A percentile compares a stretch with the other conserved stretches of the same genome.
Evolutionary conservation across 2,329 filamentous ascomycete genomes (phyloP).

Genomic region (Neopestalotiopsis clavispora): DNA sequence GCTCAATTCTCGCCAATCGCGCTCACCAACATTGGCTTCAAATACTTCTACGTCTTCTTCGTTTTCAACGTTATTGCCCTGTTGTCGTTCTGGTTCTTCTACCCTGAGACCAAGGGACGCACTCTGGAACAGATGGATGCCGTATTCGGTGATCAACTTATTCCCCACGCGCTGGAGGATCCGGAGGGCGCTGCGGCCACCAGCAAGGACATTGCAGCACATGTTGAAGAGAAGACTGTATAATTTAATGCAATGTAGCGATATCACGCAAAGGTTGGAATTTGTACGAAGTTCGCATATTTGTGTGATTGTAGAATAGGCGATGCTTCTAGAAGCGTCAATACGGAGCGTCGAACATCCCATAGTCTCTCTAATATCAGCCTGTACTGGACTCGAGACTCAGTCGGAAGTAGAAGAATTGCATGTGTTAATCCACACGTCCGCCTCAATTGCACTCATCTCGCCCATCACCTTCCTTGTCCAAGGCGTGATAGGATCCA

Average conservation of each 20-base stretch:
- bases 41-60: slow-evolving; percentile 46
- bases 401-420: neutral
- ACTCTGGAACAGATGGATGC: slow-evolving; percentile 36
- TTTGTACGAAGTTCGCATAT: too few species aligned
- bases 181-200: slow-evolving; percentile 7
- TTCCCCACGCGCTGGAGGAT: neutral
- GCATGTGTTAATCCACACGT: slow-evolving; percentile 5
- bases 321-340: too few species aligned
- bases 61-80: slow-evolving; percentile 38
- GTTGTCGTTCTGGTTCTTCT: slow-evolving; percentile 41
- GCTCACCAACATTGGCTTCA: slow-evolving; percentile 42
- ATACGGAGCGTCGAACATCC: too few species aligned
- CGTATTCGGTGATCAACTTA: slow-evolving; percentile 32
- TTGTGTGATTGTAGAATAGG: too few species aligned
- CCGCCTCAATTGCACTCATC: slow-evolving; percentile 8
- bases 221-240: neutral
- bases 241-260: too few species aligned
- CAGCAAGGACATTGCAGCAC: neutral
- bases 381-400: neutral
- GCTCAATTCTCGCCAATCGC: slow-evolving; percentile 48
- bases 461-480: slow-evolving; percentile 13
- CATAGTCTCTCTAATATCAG: too few species aligned
- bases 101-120: slow-evolving; percentile 38
- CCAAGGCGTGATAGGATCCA: slow-evolving; percentile 13
- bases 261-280: too few species aligned